Evolutionary conservation across 2,329 filamentous ascomycete genomes (phyloP), one percentile per base, ranked within the genome.

Genomic region (Rhynchosporium secalis): DNA sequence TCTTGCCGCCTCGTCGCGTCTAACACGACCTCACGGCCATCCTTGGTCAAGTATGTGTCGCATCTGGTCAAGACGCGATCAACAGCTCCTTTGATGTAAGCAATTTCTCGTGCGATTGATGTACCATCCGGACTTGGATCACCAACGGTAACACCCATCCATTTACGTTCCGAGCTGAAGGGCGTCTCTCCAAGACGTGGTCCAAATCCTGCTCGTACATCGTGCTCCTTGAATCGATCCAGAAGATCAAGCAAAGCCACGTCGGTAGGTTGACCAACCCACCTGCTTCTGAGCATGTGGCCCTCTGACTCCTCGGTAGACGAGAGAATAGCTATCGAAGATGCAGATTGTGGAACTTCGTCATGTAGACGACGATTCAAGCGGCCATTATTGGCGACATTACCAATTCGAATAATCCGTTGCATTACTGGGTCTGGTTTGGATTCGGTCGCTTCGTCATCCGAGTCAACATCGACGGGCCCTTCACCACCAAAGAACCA

Each of bases 141-240:
- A 36, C 86, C 86, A 69, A 97, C 90, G 1, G 92, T 89, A 33
- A 97, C 93, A 40, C 96, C 96, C 96, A 99, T 99, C 94, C 94
- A 99, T 76, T 99, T 99, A 62, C 94, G 86, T 74, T 96, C 92
- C 0, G 95, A 99, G 74, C 94, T 98, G 76, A 99, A 99, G 0
- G 95, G 93, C 0, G 91, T 93, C 75, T 99, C 95, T 48, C 87
- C 86, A 38, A 89, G 85, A 55, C 94, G 89, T 38, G 84, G 83
- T n/a, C 92, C 92, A 59, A 96, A 86, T 9, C 90, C 88, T 52
- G 95, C 89, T 65, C 96, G 88, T 51, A 96, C 86, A 76, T 99
- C 95, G 68, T 96, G 91, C 75, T 97, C 94, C 63, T 90, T 90
- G 73, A 96, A 95, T 29, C 86, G 85, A 77, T 99, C 96, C 40